Percentiles rank a stretch among this genome's conserved stretches.
These are phyloP conservation scores for Plasmopara halstedii DNA, from an alignment of 352 stramenopile species.

Conservation along the genomic window DNA sequence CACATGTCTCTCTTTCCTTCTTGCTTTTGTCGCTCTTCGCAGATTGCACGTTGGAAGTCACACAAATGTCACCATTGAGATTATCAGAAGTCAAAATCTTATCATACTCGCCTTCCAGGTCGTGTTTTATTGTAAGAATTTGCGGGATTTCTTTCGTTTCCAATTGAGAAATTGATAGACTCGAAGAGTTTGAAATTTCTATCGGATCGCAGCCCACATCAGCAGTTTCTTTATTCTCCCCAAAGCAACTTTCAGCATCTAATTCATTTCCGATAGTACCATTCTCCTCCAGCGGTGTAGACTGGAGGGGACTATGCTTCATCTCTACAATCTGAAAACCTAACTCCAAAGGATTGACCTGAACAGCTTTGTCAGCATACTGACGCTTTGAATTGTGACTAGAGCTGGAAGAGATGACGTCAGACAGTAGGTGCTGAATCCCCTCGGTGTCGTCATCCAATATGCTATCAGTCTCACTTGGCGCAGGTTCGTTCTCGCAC, in stretches of 20 bases:
- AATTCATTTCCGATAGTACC: neutral
- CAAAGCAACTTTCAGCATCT: neutral
- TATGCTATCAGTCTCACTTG: neutral
- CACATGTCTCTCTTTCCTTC: neutral
- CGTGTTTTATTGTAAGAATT: neutral
- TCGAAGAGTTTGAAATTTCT: neutral
- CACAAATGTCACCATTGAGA: neutral
- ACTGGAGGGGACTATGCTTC: neutral
- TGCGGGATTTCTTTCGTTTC: neutral
- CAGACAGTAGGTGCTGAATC: neutral
- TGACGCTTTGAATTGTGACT: neutral
- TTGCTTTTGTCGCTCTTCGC: neutral
- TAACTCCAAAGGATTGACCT: conserved; percentile 10
- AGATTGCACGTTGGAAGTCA: neutral
- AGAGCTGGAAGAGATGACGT: neutral
- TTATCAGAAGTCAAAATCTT: neutral
- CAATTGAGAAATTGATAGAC: neutral
- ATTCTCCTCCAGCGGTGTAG: neutral
- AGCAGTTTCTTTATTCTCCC: conserved; percentile 1
- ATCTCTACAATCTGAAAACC: neutral
- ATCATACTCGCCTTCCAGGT: neutral
- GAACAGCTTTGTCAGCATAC: conserved; percentile 19
- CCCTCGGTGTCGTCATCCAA: neutral
- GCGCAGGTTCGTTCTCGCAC: neutral
- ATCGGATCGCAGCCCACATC: conserved; percentile 17